A percentile compares a stretch with the other conserved stretches of the same genome.
Evolutionary conservation across 495 filamentous ascomycete species (phyloP).

Genomic region (Letharia lupina): DNA sequence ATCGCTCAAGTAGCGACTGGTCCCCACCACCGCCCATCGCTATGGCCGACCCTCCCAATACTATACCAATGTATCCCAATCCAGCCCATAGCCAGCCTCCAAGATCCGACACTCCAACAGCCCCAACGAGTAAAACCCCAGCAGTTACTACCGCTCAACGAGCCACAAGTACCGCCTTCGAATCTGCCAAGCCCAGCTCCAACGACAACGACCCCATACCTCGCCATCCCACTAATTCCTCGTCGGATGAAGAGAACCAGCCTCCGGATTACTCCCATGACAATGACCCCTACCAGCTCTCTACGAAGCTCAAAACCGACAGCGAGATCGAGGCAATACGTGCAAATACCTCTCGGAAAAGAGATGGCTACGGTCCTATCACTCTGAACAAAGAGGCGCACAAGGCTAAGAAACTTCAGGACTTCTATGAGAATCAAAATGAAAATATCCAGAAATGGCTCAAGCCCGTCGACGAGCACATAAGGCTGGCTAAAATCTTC

Average conservation of each 20-base stretch:
- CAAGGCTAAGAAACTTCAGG: conserved; percentile 55
- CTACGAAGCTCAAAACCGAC: conserved; percentile 66
- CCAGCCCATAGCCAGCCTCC: conserved; percentile 36
- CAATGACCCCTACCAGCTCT: conserved; percentile 77
- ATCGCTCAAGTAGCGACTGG: background rate
- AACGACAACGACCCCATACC: conserved; percentile 38
- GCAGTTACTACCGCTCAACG: conserved; percentile 25
- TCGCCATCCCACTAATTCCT: conserved; percentile 32
- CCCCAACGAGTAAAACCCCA: conserved; percentile 9
- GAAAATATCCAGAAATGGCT: conserved; percentile 86
- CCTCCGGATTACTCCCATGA: conserved; percentile 50
- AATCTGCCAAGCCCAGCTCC: conserved; percentile 30
- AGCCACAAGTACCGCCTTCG: conserved; percentile 40
- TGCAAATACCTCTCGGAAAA: conserved; percentile 75
- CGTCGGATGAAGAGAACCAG: conserved; percentile 53
- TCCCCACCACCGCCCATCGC: background rate
- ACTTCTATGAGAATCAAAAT: conserved; percentile 89
- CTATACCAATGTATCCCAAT: conserved; percentile 21
- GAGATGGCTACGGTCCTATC: conserved; percentile 43
- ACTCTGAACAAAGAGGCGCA: conserved; percentile 36
- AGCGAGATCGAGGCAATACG: conserved; percentile 72
- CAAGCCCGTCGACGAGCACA: conserved; percentile 88
- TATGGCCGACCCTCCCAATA: conserved; percentile 13
- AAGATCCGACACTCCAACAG: conserved; percentile 23
- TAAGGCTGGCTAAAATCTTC: conserved; percentile 68